phyloP scores from a whole-genome alignment of 2,329 filamentous ascomycete species.

The Aspergillus tubingensis region DNA sequence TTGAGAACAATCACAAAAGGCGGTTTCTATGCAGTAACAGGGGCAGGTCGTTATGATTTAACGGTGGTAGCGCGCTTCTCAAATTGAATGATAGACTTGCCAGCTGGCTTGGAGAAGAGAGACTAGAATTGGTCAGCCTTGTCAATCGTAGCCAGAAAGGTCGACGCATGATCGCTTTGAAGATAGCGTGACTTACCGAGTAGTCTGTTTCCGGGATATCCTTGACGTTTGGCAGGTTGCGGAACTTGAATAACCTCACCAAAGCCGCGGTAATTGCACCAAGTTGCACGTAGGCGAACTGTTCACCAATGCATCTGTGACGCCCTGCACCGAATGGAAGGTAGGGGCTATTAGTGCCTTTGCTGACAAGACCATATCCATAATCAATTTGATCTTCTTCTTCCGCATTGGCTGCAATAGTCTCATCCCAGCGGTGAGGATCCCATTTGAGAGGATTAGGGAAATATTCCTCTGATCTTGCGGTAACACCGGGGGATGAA shows the following conservation, averaged over 20 bases:
- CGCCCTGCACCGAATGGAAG: slow-evolving; percentile 91
- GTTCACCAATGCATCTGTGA: slow-evolving; percentile 94
- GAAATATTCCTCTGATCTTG: slow-evolving; percentile 72
- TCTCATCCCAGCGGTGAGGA: slow-evolving; percentile 83
- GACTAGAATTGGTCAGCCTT: slow-evolving; percentile 38
- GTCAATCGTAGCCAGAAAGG: neutral
- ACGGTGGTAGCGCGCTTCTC: slow-evolving; percentile 51
- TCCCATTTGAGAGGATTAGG: slow-evolving; percentile 82
- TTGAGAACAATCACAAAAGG: neutral
- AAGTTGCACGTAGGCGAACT: slow-evolving; percentile 91
- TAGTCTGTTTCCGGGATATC: slow-evolving; percentile 57
- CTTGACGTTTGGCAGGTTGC: slow-evolving; percentile 51
- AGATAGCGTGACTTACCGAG: slow-evolving; percentile 42
- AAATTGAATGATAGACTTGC: slow-evolving; percentile 73
- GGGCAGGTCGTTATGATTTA: slow-evolving; percentile 28
- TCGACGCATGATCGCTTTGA: neutral
- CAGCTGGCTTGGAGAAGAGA: slow-evolving; percentile 72
- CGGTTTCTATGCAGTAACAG: neutral
- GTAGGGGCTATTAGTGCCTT: slow-evolving; percentile 86
- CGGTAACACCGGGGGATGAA: slow-evolving; percentile 80
- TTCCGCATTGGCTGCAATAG: slow-evolving; percentile 49
- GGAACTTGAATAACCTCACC: slow-evolving; percentile 77
- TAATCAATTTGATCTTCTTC: slow-evolving; percentile 82
- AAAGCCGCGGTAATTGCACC: slow-evolving; percentile 79
- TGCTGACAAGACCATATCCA: slow-evolving; percentile 88